Evolutionary conservation across 2,329 filamentous ascomycete species (phyloP), one percentile per base, ranked within the genome.

Genomic region (Leptodontidium sp.): DNA sequence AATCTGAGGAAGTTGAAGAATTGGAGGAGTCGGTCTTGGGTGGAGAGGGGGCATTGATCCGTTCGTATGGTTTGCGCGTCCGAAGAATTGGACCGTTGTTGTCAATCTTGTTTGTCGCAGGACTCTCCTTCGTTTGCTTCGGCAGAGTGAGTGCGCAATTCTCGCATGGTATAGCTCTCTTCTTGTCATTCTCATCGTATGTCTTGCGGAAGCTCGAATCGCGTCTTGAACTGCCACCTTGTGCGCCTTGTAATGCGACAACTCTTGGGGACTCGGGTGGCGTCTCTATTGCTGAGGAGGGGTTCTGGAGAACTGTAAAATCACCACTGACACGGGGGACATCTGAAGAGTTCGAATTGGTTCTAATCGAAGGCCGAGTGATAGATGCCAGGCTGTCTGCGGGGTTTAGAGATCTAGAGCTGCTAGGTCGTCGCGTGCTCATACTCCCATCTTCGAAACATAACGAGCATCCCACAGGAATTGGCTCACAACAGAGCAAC

Each of bases 91-190:
- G 88, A 1, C 83, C 82, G n/a, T 70, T 73, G 35, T 64, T 72
- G 55, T 76, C 73, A 6, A 72, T 52, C 50, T 66, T 71, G 12
- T 57, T 71, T 24, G 71, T 61, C 4, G 71, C 35, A 4, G 70
- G 26, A 38, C 72, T 69, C 14, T 80, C 78, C 64, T 78, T 78
- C 26, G 78, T 77, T 61, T 82, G 81, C 73, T 83, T 83, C 0
- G 89, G 89, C 8, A 91, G 79, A 0, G 88, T 91, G 75, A 91
- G 84, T 68, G 89, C 88, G 77, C 89, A 91, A 78, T 91, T 91
- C 70, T 90, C 87, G 77, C 89, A 91, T 26, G 89, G 88, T 8
- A 85, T 87, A 64, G 88, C 87, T 68, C 86, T 85, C 77, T 86
- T 87, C 53, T 86, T 89, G 32, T 88, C 88, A n/a, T 86, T 86